phyloP scores from a whole-genome alignment of 768 basidiomycete species.

The Auriscalpium vulgare region DNA sequence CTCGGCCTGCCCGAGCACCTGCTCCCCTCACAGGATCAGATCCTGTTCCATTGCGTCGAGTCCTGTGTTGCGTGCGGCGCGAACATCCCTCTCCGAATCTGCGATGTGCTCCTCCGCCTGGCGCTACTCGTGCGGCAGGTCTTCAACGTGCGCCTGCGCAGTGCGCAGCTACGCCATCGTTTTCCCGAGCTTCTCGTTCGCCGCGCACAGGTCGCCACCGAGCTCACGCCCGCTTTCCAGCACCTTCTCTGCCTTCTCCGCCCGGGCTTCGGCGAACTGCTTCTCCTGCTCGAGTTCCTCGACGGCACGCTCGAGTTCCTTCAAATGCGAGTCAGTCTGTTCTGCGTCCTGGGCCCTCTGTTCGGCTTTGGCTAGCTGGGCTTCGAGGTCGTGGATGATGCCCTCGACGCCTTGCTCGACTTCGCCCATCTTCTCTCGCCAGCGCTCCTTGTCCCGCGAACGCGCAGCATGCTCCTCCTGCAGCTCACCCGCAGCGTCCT shows the following conservation, averaged over 20 bases:
- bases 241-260: constrained; percentile 54
- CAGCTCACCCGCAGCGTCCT: constrained; percentile 36
- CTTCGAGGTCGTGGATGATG: constrained; percentile 60
- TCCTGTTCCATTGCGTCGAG: constrained; percentile 18
- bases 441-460: constrained; percentile 58
- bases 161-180: constrained; percentile 52
- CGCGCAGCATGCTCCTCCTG: constrained; percentile 50
- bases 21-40: constrained; percentile 10
- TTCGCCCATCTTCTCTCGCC: constrained; percentile 63
- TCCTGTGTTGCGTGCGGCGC: constrained; percentile 29
- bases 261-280: constrained; percentile 49
- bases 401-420: constrained; percentile 63
- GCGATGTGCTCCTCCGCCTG: constrained; percentile 43
- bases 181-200: constrained; percentile 50
- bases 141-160: constrained; percentile 49
- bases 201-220: constrained; percentile 57
- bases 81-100: constrained; percentile 48
- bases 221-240: constrained; percentile 61
- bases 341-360: constrained; percentile 31
- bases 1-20: constrained; percentile 17
- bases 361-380: constrained; percentile 45
- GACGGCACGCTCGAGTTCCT: constrained; percentile 40
- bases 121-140: constrained; percentile 54
- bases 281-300: constrained; percentile 41
- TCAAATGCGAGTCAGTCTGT: constrained; percentile 31